phyloP scores from a whole-genome alignment of 2,329 filamentous ascomycete species.

The Fusarium citri region DNA sequence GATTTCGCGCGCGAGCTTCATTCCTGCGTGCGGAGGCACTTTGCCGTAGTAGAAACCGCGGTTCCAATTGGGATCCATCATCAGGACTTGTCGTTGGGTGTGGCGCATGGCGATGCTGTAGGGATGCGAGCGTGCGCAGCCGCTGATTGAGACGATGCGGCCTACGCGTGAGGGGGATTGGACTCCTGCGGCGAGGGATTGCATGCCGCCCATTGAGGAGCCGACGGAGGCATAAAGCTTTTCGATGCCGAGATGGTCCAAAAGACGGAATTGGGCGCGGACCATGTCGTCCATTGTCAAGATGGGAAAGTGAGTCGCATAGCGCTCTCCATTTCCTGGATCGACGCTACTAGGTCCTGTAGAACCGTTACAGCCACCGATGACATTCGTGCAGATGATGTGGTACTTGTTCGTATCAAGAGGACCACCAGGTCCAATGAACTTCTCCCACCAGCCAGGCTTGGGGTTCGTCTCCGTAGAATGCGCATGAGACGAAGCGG shows the following conservation, averaged over 20 bases:
- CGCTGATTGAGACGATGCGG: slow-evolving; percentile 88
- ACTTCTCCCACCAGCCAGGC: slow-evolving; percentile 98
- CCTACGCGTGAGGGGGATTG: slow-evolving; percentile 85
- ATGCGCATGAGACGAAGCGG: slow-evolving; percentile 96
- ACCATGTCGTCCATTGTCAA: slow-evolving; percentile 98
- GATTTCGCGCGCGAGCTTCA: slow-evolving; percentile 98
- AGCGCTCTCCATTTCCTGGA: slow-evolving; percentile 86
- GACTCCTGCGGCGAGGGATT: slow-evolving; percentile 87
- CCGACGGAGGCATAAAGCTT: slow-evolving; percentile 93
- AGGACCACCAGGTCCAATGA: slow-evolving; percentile 88
- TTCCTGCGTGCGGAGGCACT: slow-evolving; percentile 92
- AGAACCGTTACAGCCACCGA: slow-evolving; percentile 95
- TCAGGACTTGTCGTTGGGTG: slow-evolving; percentile 95
- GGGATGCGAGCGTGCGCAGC: slow-evolving; percentile 92
- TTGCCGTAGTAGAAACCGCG: slow-evolving; percentile 91
- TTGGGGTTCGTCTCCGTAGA: slow-evolving; percentile 88
- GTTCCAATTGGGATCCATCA: slow-evolving; percentile 99
- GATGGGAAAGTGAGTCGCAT: slow-evolving; percentile 95
- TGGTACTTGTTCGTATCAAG: slow-evolving; percentile 93
- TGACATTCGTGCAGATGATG: slow-evolving; percentile 94
- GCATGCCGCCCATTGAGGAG: slow-evolving; percentile 98
- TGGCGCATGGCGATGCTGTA: slow-evolving; percentile 99
- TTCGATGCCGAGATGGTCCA: slow-evolving; percentile 81
- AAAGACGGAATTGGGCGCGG: slow-evolving; percentile 88
- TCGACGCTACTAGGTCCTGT: slow-evolving; percentile 91